Conservation (phyloP, 2,329 filamentous ascomycete genomes). For the Seiridium cupressi region DNA sequence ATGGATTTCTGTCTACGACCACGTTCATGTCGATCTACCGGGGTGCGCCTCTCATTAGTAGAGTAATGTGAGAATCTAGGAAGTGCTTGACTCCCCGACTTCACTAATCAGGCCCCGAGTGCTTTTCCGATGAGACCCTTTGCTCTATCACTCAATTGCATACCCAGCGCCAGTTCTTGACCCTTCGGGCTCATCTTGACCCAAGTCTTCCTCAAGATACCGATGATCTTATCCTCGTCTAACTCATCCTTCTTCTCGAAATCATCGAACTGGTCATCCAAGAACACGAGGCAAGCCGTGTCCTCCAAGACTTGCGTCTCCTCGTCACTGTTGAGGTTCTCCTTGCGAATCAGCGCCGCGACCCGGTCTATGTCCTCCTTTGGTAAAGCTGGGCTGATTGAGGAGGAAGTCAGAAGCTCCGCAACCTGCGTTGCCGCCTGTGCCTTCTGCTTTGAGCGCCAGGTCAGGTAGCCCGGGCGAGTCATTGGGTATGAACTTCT, state of each 20-base stretch:
- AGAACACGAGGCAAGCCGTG: slow-evolving; percentile 81
- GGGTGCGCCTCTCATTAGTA: no score
- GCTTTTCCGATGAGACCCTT: slow-evolving; percentile 63
- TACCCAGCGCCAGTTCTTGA: slow-evolving; percentile 60
- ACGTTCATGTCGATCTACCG: no score
- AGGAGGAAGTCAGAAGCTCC: slow-evolving; percentile 44
- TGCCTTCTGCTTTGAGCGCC: slow-evolving; percentile 72
- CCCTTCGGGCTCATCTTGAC: slow-evolving; percentile 69
- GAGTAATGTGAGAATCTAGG: not conserved
- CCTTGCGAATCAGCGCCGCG: slow-evolving; percentile 74
- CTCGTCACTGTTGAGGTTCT: slow-evolving; percentile 62
- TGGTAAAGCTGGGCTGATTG: slow-evolving; percentile 35
- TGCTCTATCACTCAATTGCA: slow-evolving; percentile 63
- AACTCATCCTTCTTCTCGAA: slow-evolving; percentile 66
- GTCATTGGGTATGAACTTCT: slow-evolving; percentile 72
- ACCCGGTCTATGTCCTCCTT: slow-evolving; percentile 59
- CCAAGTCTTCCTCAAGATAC: slow-evolving; percentile 72
- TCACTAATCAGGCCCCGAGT: slow-evolving; percentile 34
- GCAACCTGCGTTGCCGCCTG: slow-evolving; percentile 57
- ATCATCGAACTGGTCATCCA: slow-evolving; percentile 82
- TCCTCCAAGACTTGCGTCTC: slow-evolving; percentile 80
- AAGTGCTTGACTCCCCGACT: not conserved
- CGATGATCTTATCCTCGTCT: slow-evolving; percentile 75
- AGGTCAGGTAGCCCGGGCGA: slow-evolving; percentile 73
- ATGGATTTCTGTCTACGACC: no score